phyloP scores from a whole-genome alignment of 768 basidiomycete species.

The Candolleomyces eurysporus region DNA sequence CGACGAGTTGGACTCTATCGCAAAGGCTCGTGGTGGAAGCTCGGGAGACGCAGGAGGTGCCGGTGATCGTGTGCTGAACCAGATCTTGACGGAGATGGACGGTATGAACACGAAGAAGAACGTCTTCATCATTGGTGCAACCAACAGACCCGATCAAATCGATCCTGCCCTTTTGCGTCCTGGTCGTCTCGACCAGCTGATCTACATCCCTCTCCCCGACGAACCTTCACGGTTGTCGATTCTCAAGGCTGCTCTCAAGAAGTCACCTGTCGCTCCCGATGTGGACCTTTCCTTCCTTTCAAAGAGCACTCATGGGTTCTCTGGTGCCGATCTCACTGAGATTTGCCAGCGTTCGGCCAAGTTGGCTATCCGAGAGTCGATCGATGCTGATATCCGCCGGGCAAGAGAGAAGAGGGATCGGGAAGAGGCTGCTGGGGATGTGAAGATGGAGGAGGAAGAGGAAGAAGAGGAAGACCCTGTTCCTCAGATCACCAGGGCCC shows the following conservation, averaged over 20 bases:
- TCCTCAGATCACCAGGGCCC: slow-evolving; percentile 83
- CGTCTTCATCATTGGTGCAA: slow-evolving; percentile 97
- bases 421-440: slow-evolving; percentile 73
- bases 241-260: slow-evolving; percentile 87
- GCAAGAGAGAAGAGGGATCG: slow-evolving; percentile 78
- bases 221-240: slow-evolving; percentile 90
- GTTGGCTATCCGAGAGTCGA: slow-evolving; percentile 92
- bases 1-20: slow-evolving; percentile 98
- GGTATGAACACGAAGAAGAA: slow-evolving; percentile 99
- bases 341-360: slow-evolving; percentile 98
- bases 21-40: slow-evolving; percentile 92
- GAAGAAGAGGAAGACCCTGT: slow-evolving; percentile 87
- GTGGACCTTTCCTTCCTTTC: slow-evolving; percentile 87
- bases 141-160: slow-evolving; percentile 95
- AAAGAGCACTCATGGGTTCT: slow-evolving; percentile 95
- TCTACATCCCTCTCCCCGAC: slow-evolving; percentile 98
- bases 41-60: slow-evolving; percentile 93
- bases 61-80: slow-evolving; percentile 96
- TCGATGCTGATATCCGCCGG: slow-evolving; percentile 84
- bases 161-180: slow-evolving; percentile 92
- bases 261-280: slow-evolving; percentile 79
- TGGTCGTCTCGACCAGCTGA: slow-evolving; percentile 98
- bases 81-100: slow-evolving; percentile 97
- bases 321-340: slow-evolving; percentile 99
- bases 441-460: slow-evolving; percentile 70